Conservation (phyloP, 257 asterid genomes). For the Forsythia viridissima region DNA sequence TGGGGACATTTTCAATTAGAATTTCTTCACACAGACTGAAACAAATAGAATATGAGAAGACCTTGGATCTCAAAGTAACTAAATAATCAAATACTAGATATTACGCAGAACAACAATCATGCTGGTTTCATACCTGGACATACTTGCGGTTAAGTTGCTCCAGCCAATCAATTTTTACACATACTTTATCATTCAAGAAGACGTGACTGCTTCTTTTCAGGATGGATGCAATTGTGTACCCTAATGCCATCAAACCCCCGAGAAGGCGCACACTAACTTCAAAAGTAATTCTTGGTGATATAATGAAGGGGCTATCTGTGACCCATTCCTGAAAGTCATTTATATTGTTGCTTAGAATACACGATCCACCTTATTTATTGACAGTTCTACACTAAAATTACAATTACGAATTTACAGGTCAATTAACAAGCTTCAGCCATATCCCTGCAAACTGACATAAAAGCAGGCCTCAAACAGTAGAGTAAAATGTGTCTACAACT, state of each 20-base stretch:
- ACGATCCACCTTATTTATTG: background rate
- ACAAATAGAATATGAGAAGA: background rate
- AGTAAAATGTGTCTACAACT: background rate
- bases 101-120: constrained; percentile 5
- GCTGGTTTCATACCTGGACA: constrained; percentile 65
- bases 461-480: background rate
- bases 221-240: constrained; percentile 95
- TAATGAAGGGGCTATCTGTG: constrained; percentile 86
- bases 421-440: constrained; percentile 11
- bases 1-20: constrained; percentile 4
- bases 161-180: constrained; percentile 94
- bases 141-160: constrained; percentile 93
- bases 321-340: constrained; percentile 91
- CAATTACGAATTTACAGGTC: background rate
- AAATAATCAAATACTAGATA: background rate
- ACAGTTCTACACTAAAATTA: constrained; percentile 4
- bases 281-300: constrained; percentile 96
- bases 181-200: constrained; percentile 68
- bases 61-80: background rate
- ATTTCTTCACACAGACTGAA: constrained; percentile 3
- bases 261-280: constrained; percentile 99
- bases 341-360: constrained; percentile 21
- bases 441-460: constrained; percentile 4
- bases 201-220: constrained; percentile 92
- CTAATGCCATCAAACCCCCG: constrained; percentile 98